Evolutionary conservation across 2,329 filamentous ascomycete genomes (phyloP).

Genomic region (Ascochyta lentis): DNA sequence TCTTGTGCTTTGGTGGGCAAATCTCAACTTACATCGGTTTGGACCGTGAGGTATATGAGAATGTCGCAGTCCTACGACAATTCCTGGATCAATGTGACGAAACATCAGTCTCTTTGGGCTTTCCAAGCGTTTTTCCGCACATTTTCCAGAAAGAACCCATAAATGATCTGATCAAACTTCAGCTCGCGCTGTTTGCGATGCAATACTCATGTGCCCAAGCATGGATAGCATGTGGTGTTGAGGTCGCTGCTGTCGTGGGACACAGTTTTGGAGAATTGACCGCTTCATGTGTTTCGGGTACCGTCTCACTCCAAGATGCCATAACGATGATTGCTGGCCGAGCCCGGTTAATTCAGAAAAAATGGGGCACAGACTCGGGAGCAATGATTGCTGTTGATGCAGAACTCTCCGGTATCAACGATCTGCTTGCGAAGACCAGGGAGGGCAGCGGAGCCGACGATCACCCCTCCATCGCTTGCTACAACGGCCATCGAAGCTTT

Average conservation of each 20-base stretch:
- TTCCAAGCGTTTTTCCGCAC: conserved; percentile 16
- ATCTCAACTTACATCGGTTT: no score
- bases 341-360: conserved; percentile 40
- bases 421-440: neutral
- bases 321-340: conserved; percentile 36
- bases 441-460: neutral
- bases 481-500: conserved; percentile 46
- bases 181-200: conserved; percentile 41
- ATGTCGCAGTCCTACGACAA: no score
- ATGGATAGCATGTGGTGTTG: conserved; percentile 31
- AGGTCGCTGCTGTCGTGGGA: conserved; percentile 30
- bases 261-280: conserved; percentile 53
- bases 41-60: no score
- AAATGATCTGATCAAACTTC: conserved; percentile 24
- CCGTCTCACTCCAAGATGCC: conserved; percentile 39
- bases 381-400: conserved; percentile 40
- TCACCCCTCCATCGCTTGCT: conserved; percentile 54
- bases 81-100: neutral
- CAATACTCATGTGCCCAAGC: conserved; percentile 38
- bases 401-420: neutral
- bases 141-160: conserved; percentile 18
- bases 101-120: neutral
- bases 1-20: no score
- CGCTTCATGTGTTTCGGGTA: conserved; percentile 45
- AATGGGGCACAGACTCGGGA: conserved; percentile 47